A percentile compares a stretch with the other conserved stretches of the same genome.
Evolutionary conservation across 441 rosid genomes (phyloP).

Genomic region (Corymbia calophylla): DNA sequence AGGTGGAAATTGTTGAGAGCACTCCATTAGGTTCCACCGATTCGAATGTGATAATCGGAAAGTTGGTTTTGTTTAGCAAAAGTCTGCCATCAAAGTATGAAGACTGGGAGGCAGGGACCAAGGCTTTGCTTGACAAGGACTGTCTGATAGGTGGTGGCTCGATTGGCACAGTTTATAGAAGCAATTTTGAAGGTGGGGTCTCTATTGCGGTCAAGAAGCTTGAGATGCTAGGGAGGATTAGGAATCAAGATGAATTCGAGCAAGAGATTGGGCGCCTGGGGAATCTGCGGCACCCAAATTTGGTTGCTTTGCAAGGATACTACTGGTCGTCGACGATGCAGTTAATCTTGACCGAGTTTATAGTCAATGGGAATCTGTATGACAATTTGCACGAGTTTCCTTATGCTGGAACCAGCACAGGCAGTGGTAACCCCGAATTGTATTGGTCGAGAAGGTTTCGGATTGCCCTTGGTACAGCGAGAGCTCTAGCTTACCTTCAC

Average conservation of each 20-base stretch:
- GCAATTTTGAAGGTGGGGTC: slow-evolving; percentile 78
- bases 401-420: slow-evolving; percentile 59
- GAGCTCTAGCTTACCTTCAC: slow-evolving; percentile 85
- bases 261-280: slow-evolving; percentile 78
- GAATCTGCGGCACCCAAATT: slow-evolving; percentile 60
- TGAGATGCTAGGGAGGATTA: slow-evolving; percentile 75
- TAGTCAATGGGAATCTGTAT: slow-evolving; percentile 68
- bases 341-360: slow-evolving; percentile 66
- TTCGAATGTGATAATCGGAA: slow-evolving; percentile 70
- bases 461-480: slow-evolving; percentile 85
- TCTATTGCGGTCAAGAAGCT: slow-evolving; percentile 95
- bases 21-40: slow-evolving; percentile 69
- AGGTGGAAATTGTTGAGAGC: slow-evolving; percentile 50
- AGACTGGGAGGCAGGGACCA: slow-evolving; percentile 94
- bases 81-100: slow-evolving; percentile 82
- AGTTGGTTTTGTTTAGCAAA: slow-evolving; percentile 92
- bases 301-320: slow-evolving; percentile 80
- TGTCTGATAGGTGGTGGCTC: slow-evolving; percentile 75
- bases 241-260: slow-evolving; percentile 91
- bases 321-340: slow-evolving; percentile 88
- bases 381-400: slow-evolving; percentile 60
- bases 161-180: slow-evolving; percentile 74
- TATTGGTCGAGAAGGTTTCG: slow-evolving; percentile 79
- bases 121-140: slow-evolving; percentile 89
- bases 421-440: slow-evolving; percentile 52